These are phyloP conservation scores for Aspergillus pseudoviridinutans DNA, from an alignment of 2,329 filamentous ascomycete species.

Conservation along the genomic window DNA sequence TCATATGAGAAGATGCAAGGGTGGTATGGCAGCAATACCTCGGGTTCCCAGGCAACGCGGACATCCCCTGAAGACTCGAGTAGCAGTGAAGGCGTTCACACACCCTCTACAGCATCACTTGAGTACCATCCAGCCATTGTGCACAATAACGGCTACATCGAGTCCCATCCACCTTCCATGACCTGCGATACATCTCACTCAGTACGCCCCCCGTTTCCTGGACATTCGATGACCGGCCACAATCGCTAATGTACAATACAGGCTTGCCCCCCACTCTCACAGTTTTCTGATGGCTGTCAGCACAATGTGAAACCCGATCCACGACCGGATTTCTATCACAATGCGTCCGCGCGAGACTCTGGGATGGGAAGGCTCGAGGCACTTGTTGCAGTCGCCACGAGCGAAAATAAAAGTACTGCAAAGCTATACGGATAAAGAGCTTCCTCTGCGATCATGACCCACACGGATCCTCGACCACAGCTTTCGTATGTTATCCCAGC, in stretches of 20 bases:
- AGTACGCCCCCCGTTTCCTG: slow-evolving; percentile 33
- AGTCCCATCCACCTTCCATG: slow-evolving; percentile 37
- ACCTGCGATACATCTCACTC: slow-evolving; percentile 35
- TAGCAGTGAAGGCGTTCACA: slow-evolving; percentile 47
- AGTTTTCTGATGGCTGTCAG: slow-evolving; percentile 28
- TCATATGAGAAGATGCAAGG: slow-evolving; percentile 16
- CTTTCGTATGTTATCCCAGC: not conserved
- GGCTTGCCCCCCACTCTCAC: slow-evolving; percentile 30
- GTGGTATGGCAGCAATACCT: slow-evolving; percentile 24
- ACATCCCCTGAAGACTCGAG: slow-evolving; percentile 48
- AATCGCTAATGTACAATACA: slow-evolving; percentile 29
- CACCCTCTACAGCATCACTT: slow-evolving; percentile 44
- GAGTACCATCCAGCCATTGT: slow-evolving; percentile 49
- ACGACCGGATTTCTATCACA: slow-evolving; percentile 25
- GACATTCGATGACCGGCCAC: slow-evolving; percentile 21
- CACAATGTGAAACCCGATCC: slow-evolving; percentile 24
- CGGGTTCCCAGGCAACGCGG: slow-evolving; percentile 30
- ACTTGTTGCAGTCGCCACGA: slow-evolving; percentile 48
- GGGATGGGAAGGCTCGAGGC: slow-evolving; percentile 49
- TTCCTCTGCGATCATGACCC: slow-evolving; percentile 3
- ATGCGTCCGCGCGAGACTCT: slow-evolving; percentile 25
- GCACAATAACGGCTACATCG: slow-evolving; percentile 46
- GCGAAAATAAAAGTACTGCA: slow-evolving; percentile 38
- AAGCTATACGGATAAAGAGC: slow-evolving; percentile 29
- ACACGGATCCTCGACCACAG: not conserved